Evolutionary conservation across 1,284 basidiomycete species (phyloP), one percentile per base, ranked within the genome.

Genomic region (Singerocomus inundabilis): DNA sequence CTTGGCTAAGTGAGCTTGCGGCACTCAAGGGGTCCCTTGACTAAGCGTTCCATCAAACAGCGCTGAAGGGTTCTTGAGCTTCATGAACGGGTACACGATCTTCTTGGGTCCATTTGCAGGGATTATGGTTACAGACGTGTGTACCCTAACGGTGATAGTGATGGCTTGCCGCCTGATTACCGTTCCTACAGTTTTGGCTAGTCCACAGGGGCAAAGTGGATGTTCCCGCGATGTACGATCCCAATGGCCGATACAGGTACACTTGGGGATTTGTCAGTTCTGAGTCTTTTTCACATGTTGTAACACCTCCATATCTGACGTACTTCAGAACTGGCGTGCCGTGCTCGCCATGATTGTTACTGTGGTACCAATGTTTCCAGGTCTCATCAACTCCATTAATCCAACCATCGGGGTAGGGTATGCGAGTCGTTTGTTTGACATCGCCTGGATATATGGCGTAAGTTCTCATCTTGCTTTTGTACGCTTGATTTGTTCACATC

Each of bases 51-150:
- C 7, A 37, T 16, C 47, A 6, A 50, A 66, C 38, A 76, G 77
- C 35, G 66, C 82, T 6, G 51, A 70, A 53, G 72, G 75, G 1
- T 81, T 81, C 59, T 55, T 81, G 57, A 67, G 56, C 44, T 81
- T 80, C 60, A 85, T 87, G 81, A 79, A 77, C 26, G 86, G 85
- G 12, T 88, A 86, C 58, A 81, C 85, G 0, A 80, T 88, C 15
- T 86, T 88, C 64, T 66, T 88, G 30, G 85, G 85, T 1, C 85
- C 86, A 6, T 84, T 88, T 58, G 82, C 85, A 29, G 86, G 82
- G 32, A 80, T 88, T 48, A 88, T 88, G 83, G 69, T 84, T 25
- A 76, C 78, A n/a, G 85, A 88, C 62, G 84, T 87, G 56, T 58
- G 80, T 69, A 44, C 48, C 16, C 7, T 21, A 11, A 21, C 38